Base-by-base conservation (phyloP, 257 asterid genomes). In the Solanum virginianum region DNA sequence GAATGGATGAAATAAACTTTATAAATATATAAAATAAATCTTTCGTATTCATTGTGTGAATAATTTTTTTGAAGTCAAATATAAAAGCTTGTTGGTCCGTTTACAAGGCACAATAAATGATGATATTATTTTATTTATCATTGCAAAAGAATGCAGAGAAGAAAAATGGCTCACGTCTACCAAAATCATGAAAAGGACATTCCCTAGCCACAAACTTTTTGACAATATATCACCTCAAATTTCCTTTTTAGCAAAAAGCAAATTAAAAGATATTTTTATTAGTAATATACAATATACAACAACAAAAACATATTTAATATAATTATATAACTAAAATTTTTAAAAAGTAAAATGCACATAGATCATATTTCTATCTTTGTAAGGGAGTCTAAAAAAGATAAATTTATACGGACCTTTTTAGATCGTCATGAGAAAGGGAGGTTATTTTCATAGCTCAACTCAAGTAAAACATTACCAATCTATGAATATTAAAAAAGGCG, bases 191-290 rank as follows among this genome's bases (percentile, higher is more conserved):
- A 79, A 79, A 53, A 79, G 26, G 65, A 79, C 83, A 43, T 43
- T 7, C 80, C 54, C 54, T n/a, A 6, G 12, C 80, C 20, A n/a
- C 56, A 74, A 77, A 49, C 6, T 24, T 51, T 51, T 77, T 77
- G 63, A 77, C 17, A 77, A 77, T 49, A 72, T 45, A 51, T 77
- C 63, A 54, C 82, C 82, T 8, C 65, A 79, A 71, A 24, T 9
- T 79, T 79, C 17, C 82, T 26, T 17, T 53, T 26, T 79, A 53
- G 29, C 65, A 53, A 79, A 79, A 79, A 51, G 63, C 63, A 26
- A 51, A 26, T 26, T 14, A 75, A 77, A 26, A 5, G 16, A 16
- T 53, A 5, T 75, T 49, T 41, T 41, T 71, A 5, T 41, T 41
- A 74, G 41, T 47, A 15, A 68, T 15, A 68, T 36, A 32, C 36